Evolutionary conservation across 345 rosid genomes (phyloP).

Genomic region (Ceriops decandra): DNA sequence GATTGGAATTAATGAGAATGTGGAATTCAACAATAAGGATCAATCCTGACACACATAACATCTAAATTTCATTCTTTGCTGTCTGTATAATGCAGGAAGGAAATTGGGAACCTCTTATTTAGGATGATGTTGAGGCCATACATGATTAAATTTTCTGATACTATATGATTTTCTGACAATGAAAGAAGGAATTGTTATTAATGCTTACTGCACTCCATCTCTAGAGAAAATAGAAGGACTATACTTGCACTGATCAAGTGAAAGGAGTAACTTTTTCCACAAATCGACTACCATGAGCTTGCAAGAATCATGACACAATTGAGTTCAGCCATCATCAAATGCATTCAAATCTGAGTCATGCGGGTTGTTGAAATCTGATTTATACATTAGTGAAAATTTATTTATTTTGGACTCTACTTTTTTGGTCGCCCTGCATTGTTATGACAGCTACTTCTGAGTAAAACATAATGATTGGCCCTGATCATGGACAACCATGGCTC

Average conservation of each 20-base stretch:
- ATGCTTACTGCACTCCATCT: background rate
- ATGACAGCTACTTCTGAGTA: too few relatives aligned
- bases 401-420: too few relatives aligned
- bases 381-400: background rate
- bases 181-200: background rate
- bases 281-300: too few relatives aligned
- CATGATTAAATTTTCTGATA: background rate
- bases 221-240: background rate
- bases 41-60: background rate
- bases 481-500: background rate
- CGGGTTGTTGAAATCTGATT: background rate
- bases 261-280: background rate
- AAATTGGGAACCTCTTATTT: background rate
- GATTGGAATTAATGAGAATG: background rate
- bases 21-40: background rate
- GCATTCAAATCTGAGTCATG: background rate
- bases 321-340: background rate
- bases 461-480: too few relatives aligned
- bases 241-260: background rate
- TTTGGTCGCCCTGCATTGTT: too few relatives aligned
- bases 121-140: background rate
- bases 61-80: background rate
- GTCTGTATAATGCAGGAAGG: background rate
- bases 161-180: background rate
- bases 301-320: background rate